Evolutionary conservation across 257 asterid species (phyloP).

Genomic region (Galeopsis tetrahit): DNA sequence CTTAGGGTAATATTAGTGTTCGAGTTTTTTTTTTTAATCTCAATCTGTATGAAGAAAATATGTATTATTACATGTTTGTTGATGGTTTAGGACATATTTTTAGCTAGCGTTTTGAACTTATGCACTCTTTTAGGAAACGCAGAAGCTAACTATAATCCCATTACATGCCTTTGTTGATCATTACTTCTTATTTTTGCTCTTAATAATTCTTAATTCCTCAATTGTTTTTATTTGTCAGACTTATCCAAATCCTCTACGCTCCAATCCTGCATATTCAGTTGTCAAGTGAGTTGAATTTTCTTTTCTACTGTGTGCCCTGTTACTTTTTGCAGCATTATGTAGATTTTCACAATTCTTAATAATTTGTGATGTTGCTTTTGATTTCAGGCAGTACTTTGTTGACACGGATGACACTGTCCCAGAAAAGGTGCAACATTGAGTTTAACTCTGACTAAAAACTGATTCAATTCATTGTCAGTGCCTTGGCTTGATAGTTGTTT

Average conservation of each 20-base stretch:
- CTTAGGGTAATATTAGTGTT: neutral
- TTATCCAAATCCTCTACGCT: constrained; percentile 63
- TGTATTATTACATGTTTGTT: neutral
- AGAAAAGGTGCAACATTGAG: constrained; percentile 51
- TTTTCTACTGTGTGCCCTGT: neutral
- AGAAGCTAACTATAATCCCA: constrained; percentile 19
- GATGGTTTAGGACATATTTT: constrained; percentile 2
- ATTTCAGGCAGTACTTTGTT: constrained; percentile 69
- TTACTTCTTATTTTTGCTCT: constrained; percentile 19
- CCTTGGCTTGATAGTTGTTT: neutral
- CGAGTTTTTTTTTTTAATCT: neutral
- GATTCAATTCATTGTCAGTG: neutral
- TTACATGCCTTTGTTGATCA: constrained; percentile 21
- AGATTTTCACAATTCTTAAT: constrained; percentile 13
- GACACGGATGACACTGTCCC: constrained; percentile 63
- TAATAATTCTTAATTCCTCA: constrained; percentile 30
- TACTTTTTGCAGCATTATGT: neutral
- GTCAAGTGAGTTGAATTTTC: constrained; percentile 51
- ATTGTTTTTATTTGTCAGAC: constrained; percentile 43
- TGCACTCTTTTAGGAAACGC: constrained; percentile 8
- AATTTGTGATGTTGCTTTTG: constrained; percentile 15
- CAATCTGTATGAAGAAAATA: neutral
- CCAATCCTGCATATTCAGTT: constrained; percentile 68
- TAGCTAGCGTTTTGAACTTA: neutral
- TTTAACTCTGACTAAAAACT: neutral